These are phyloP conservation scores for Collariella sp. DNA, from an alignment of 495 filamentous ascomycete genomes.

Conservation along the genomic window DNA sequence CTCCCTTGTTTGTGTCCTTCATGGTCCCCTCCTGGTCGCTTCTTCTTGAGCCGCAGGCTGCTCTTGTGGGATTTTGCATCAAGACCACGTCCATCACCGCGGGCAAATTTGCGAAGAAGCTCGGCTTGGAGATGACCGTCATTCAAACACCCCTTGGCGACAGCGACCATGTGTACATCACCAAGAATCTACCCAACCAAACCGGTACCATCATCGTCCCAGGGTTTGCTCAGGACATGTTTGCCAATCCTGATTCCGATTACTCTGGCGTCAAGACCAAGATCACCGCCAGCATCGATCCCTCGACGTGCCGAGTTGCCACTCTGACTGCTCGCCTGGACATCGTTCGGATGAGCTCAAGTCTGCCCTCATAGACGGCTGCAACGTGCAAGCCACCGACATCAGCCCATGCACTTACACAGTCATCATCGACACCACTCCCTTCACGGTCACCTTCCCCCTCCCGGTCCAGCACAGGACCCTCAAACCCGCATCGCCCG, in stretches of 20 bases:
- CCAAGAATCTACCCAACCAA: constrained; percentile 12
- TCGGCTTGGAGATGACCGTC: constrained; percentile 18
- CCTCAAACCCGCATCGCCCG: background rate
- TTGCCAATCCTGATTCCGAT: background rate
- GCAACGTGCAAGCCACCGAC: background rate
- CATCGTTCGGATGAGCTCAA: background rate
- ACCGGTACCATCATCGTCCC: background rate
- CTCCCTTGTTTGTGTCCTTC: constrained; percentile 28
- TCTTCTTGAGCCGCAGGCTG: constrained; percentile 17
- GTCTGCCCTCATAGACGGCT: background rate
- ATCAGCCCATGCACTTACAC: background rate
- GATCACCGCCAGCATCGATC: background rate
- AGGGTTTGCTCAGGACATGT: background rate
- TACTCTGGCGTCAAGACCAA: background rate
- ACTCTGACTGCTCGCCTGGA: constrained; percentile 14
- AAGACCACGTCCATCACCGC: background rate
- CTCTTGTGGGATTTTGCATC: constrained; percentile 18
- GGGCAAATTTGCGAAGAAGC: background rate
- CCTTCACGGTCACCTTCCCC: background rate
- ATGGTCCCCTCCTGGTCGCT: constrained; percentile 27
- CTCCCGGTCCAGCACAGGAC: background rate
- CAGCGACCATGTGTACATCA: constrained; percentile 26
- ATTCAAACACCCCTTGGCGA: constrained; percentile 21
- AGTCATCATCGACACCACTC: background rate
- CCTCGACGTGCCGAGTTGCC: background rate